Evolutionary conservation across 2,329 filamentous ascomycete species (phyloP).

Genomic region (Pseudogymnoascus pannorum): DNA sequence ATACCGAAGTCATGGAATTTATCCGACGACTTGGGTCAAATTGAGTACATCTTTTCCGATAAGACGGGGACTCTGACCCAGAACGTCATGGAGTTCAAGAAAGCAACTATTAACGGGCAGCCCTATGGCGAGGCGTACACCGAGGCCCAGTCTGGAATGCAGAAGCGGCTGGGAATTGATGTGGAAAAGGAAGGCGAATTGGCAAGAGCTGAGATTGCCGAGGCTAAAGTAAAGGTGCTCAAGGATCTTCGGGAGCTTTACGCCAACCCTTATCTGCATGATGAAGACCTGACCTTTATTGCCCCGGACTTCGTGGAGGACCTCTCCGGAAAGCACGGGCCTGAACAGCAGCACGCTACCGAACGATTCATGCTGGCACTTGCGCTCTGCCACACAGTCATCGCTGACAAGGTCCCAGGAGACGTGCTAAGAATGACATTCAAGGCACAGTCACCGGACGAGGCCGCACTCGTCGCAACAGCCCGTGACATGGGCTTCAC

Average conservation of each 20-base stretch:
- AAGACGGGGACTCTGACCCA: conserved; percentile 85
- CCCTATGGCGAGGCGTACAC: conserved; percentile 97
- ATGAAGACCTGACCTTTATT: conserved; percentile 86
- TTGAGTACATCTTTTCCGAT: conserved; percentile 98
- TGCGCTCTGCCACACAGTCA: conserved; percentile 90
- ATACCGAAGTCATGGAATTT: conserved; percentile 99
- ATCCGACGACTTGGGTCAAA: conserved; percentile 93
- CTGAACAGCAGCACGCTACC: conserved; percentile 68
- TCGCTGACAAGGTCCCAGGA: conserved; percentile 80
- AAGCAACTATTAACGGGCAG: conserved; percentile 91
- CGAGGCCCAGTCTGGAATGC: conserved; percentile 93
- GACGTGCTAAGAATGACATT: conserved; percentile 86
- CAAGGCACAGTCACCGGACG: conserved; percentile 95
- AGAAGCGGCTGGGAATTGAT: conserved; percentile 80
- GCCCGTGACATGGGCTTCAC: conserved; percentile 94
- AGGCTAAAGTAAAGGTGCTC: conserved; percentile 66
- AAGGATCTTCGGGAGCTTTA: conserved; percentile 66
- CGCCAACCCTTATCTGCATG: conserved; percentile 83
- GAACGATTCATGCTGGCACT: conserved; percentile 91
- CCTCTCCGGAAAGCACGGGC: conserved; percentile 66
- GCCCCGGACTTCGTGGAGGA: conserved; percentile 85
- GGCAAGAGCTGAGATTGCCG: conserved; percentile 69
- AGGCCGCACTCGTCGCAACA: conserved; percentile 90
- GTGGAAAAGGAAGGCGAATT: conserved; percentile 71
- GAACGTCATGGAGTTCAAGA: conserved; percentile 98